phyloP scores from a whole-genome alignment of 768 basidiomycete species.

The Boletus pseudo-olivaceus region DNA sequence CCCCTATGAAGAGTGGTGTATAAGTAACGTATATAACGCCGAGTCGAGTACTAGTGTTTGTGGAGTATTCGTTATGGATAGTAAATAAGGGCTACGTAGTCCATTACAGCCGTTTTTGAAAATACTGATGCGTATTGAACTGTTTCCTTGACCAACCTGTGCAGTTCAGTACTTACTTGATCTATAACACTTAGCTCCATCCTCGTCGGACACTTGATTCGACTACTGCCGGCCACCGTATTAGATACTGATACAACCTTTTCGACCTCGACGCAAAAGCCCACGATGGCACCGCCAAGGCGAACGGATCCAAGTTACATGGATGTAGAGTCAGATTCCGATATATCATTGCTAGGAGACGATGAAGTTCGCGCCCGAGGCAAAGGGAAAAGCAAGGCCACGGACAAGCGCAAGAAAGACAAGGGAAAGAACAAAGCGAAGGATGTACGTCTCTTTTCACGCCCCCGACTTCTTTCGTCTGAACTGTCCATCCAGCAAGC shows the following conservation, averaged over 20 bases:
- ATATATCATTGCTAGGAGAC: slow-evolving; percentile 60
- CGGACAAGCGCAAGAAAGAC: slow-evolving; percentile 49
- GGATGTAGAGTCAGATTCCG: slow-evolving; percentile 69
- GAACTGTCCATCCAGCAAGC: slow-evolving; percentile 50
- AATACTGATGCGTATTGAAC: too few species aligned
- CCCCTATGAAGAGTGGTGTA: not conserved
- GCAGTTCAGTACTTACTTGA: not conserved
- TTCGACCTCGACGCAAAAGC: not conserved
- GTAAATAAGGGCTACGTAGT: not conserved
- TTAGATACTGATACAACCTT: too few species aligned
- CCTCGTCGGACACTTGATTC: not conserved
- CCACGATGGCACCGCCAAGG: slow-evolving; percentile 25
- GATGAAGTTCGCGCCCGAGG: slow-evolving; percentile 45
- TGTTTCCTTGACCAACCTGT: not conserved
- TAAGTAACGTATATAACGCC: not conserved
- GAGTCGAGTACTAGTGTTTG: not conserved
- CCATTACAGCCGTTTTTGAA: not conserved
- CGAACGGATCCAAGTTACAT: slow-evolving; percentile 37
- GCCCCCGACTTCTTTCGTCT: not conserved
- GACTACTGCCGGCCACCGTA: not conserved
- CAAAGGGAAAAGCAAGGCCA: slow-evolving; percentile 54
- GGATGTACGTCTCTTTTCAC: slow-evolving; percentile 23
- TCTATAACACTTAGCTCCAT: not conserved
- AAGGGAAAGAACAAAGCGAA: slow-evolving; percentile 43
- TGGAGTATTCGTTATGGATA: not conserved